These are phyloP conservation scores for Thielaviopsis musarum DNA, from an alignment of 2,329 filamentous ascomycete species.

Conservation along the genomic window DNA sequence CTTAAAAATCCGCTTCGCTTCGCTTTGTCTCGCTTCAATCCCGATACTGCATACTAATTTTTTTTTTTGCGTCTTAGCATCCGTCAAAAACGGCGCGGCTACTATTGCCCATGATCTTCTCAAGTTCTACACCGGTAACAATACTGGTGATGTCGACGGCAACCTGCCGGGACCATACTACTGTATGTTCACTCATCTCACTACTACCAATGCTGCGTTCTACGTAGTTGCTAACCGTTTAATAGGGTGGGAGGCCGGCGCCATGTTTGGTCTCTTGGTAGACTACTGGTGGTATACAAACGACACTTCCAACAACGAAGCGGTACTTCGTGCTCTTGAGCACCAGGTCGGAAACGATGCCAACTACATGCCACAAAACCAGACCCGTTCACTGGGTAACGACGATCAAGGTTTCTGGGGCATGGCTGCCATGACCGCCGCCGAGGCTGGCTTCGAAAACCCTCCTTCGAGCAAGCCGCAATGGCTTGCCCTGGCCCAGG, in stretches of 20 bases:
- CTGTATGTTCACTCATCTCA: conserved; percentile 28
- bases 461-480: conserved; percentile 44
- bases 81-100: conserved; percentile 30
- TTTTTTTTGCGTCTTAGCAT: conserved; percentile 21
- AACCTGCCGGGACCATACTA: conserved; percentile 46
- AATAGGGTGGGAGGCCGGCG: conserved; percentile 50
- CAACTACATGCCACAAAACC: conserved; percentile 52
- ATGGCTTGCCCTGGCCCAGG: conserved; percentile 65
- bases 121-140: conserved; percentile 38
- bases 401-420: conserved; percentile 76
- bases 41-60: conserved; percentile 19
- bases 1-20: neutral
- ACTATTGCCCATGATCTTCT: conserved; percentile 31
- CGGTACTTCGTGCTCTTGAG: conserved; percentile 39
- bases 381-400: conserved; percentile 45
- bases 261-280: conserved; percentile 53
- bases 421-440: conserved; percentile 63
- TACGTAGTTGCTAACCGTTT: conserved; percentile 18
- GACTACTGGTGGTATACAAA: conserved; percentile 59
- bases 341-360: conserved; percentile 42
- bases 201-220: neutral
- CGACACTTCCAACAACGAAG: conserved; percentile 45
- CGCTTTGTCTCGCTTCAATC: neutral
- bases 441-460: conserved; percentile 59
- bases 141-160: conserved; percentile 39